Conservation (phyloP, 257 asterid genomes). For the Solanum pennellii region DNA sequence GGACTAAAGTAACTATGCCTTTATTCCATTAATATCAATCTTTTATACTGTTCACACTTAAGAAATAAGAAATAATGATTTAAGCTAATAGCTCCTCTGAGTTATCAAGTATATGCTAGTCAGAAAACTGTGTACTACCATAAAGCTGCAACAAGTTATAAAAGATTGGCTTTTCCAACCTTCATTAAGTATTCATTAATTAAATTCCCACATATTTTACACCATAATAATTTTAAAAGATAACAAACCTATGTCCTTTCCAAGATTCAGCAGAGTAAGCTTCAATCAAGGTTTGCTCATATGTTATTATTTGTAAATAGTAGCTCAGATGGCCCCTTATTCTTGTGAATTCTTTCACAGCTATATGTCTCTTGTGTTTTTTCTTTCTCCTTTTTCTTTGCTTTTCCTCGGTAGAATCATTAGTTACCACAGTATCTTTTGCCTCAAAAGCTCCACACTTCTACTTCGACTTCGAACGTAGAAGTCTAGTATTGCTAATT, state of each 20-base stretch:
- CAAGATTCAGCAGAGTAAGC: slow-evolving; percentile 97
- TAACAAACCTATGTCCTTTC: slow-evolving; percentile 87
- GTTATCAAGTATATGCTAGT: neutral
- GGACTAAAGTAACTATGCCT: too few species aligned
- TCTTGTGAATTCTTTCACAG: slow-evolving; percentile 57
- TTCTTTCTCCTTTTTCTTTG: slow-evolving; percentile 37
- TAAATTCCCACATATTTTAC: neutral
- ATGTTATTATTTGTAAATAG: slow-evolving; percentile 26
- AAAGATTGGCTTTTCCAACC: neutral
- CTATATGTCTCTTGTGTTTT: slow-evolving; percentile 20
- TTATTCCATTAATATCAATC: too few species aligned
- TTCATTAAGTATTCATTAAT: neutral
- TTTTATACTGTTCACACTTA: too few species aligned
- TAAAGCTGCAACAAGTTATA: neutral
- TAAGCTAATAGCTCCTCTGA: neutral
- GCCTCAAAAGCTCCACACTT: slow-evolving; percentile 37
- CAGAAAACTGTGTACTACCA: neutral
- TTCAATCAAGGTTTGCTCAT: slow-evolving; percentile 76
- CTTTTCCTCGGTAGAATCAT: slow-evolving; percentile 24
- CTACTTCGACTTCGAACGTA: slow-evolving; percentile 59
- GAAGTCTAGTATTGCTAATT: slow-evolving; percentile 29
- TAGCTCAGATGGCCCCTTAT: slow-evolving; percentile 35
- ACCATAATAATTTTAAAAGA: neutral
- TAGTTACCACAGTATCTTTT: slow-evolving; percentile 26
- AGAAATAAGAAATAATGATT: neutral